phyloP scores from a whole-genome alignment of 805 yeast genomes.

The Scheffersomyces spartinae region DNA sequence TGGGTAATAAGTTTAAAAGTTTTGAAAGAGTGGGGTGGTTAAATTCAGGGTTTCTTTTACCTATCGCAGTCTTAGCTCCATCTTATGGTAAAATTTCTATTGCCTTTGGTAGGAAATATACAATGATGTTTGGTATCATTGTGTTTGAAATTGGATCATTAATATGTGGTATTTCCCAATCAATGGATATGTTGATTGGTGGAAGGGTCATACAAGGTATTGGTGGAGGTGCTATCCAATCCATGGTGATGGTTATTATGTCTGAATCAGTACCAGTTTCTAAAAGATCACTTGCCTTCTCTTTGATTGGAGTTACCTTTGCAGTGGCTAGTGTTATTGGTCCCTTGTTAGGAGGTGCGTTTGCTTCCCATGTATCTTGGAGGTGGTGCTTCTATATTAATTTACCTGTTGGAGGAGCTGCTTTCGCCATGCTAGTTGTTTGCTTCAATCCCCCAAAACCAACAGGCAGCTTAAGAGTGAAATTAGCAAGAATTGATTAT shows the following conservation, averaged over 20 bases:
- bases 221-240: slow-evolving; percentile 61
- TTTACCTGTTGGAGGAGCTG: slow-evolving; percentile 51
- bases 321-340: slow-evolving; percentile 45
- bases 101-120: slow-evolving; percentile 44
- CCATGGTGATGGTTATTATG: slow-evolving; percentile 43
- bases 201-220: slow-evolving; percentile 63
- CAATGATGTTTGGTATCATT: slow-evolving; percentile 35
- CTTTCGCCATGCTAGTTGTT: slow-evolving; percentile 23
- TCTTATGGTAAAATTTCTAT: slow-evolving; percentile 49
- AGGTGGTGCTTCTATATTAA: slow-evolving; percentile 70
- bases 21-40: slow-evolving; percentile 51
- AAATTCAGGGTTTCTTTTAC: slow-evolving; percentile 40
- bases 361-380: slow-evolving; percentile 52
- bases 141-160: slow-evolving; percentile 55
- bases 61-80: slow-evolving; percentile 41
- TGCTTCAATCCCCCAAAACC: slow-evolving; percentile 39
- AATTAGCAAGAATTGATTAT: slow-evolving; percentile 35
- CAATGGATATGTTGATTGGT: slow-evolving; percentile 53
- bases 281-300: slow-evolving; percentile 28
- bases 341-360: slow-evolving; percentile 58
- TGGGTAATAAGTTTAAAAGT: slow-evolving; percentile 37
- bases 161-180: slow-evolving; percentile 40
- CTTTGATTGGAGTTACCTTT: slow-evolving; percentile 30
- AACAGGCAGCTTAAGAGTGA: slow-evolving; percentile 22
- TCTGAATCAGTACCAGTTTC: slow-evolving; percentile 42